Conservation (phyloP, 108 stramenopile species). For the Conticribra weissflogii region DNA sequence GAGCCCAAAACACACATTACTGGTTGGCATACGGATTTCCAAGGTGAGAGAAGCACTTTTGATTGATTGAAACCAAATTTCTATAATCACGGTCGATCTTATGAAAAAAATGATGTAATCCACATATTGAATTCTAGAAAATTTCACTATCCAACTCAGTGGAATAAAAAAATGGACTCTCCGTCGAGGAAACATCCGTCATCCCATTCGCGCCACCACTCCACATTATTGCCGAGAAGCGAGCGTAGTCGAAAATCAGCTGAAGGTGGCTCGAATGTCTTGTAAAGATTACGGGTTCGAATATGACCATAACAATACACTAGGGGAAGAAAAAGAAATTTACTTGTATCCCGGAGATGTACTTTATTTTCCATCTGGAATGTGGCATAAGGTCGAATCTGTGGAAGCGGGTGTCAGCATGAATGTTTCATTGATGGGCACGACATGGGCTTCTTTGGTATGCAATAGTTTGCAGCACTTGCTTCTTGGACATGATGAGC, state of each 20-base stretch:
- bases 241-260: conserved; percentile 83
- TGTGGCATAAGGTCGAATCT: conserved; percentile 92
- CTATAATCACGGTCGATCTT: too few species aligned
- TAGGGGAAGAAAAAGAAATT: conserved; percentile 55
- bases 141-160: conserved; percentile 90
- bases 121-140: too few species aligned
- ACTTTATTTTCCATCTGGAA: conserved; percentile 90
- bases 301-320: conserved; percentile 53
- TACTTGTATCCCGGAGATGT: conserved; percentile 84
- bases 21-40: conserved; percentile 92
- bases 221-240: conserved; percentile 80
- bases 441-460: conserved; percentile 75
- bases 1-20: conserved; percentile 60
- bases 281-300: conserved; percentile 55
- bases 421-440: conserved; percentile 88
- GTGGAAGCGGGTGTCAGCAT: conserved; percentile 83
- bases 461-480: conserved; percentile 75
- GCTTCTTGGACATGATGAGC: conserved; percentile 57
- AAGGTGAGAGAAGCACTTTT: too few species aligned
- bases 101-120: too few species aligned
- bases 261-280: conserved; percentile 74
- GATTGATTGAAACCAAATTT: too few species aligned
- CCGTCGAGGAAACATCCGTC: conserved; percentile 59
- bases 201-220: conserved; percentile 85
- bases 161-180: conserved; percentile 88